A percentile compares a stretch with the other conserved stretches of the same genome.
Conservation (phyloP, 176 grass and related monocot genomes). For the Melocanna baccifera region DNA sequence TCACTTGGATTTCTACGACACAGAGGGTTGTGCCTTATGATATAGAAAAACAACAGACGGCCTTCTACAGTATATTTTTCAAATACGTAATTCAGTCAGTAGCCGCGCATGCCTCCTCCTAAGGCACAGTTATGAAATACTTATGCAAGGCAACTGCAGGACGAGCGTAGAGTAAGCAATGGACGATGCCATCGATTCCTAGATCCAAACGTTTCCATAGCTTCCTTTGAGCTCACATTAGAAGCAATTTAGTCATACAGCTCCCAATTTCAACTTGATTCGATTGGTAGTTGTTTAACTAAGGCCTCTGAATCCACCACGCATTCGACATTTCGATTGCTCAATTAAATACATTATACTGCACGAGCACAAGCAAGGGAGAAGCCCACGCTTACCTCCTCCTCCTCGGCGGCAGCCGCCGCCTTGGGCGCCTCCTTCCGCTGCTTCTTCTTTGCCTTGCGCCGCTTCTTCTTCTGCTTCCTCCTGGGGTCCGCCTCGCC, state of each 20-base stretch:
- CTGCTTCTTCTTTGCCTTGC: slow-evolving; percentile 43
- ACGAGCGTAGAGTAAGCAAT: neutral
- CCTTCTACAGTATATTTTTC: neutral
- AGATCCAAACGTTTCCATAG: neutral
- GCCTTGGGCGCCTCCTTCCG: slow-evolving; percentile 27
- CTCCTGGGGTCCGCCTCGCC: slow-evolving; percentile 23
- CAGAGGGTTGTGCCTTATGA: neutral
- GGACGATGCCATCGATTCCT: neutral
- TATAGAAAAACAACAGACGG: neutral
- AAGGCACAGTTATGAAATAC: neutral
- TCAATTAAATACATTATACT: neutral
- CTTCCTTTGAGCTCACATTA: neutral
- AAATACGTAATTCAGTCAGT: neutral
- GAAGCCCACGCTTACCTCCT: neutral
- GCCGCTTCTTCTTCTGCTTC: slow-evolving; percentile 50
- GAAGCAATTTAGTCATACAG: neutral
- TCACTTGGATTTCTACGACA: neutral
- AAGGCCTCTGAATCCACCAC: neutral
- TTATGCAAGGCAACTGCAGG: neutral
- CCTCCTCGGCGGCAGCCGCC: neutral
- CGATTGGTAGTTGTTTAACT: neutral
- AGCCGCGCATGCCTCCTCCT: neutral
- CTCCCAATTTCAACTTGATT: neutral
- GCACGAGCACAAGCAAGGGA: neutral
- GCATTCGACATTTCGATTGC: neutral